These are phyloP conservation scores for Eucommia ulmoides DNA, from an alignment of 257 asterid genomes.

Conservation along the genomic window DNA sequence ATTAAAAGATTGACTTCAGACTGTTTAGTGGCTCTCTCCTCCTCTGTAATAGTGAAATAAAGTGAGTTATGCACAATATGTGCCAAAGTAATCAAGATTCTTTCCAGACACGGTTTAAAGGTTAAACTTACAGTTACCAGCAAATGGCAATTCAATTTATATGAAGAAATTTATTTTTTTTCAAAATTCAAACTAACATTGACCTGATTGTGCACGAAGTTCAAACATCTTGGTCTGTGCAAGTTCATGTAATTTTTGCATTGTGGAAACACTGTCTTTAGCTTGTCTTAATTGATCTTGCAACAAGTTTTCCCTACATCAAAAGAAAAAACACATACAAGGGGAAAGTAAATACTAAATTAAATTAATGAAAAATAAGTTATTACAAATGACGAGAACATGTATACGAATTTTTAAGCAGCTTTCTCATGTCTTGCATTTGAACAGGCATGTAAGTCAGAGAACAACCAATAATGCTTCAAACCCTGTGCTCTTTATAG, in stretches of 20 bases:
- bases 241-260: slow-evolving; percentile 91
- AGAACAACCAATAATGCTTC: neutral
- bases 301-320: slow-evolving; percentile 68
- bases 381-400: no score
- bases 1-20: slow-evolving; percentile 86
- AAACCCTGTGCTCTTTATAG: neutral
- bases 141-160: no score
- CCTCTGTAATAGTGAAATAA: slow-evolving; percentile 43
- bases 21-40: slow-evolving; percentile 83
- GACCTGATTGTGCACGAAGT: slow-evolving; percentile 98
- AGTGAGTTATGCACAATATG: slow-evolving; percentile 10
- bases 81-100: neutral
- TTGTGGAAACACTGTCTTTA: slow-evolving; percentile 89
- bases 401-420: no score
- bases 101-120: no score
- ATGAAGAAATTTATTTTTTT: neutral
- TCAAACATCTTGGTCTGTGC: slow-evolving; percentile 98
- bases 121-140: no score
- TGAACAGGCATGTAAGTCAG: neutral
- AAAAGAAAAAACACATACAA: no score
- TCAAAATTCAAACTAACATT: slow-evolving; percentile 4
- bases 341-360: no score
- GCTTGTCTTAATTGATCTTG: slow-evolving; percentile 98
- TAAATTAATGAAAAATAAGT: no score
- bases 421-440: neutral